These are phyloP conservation scores for Phalaenopsis aphrodite DNA, from an alignment of 106 monocot species.

Conservation along the genomic window DNA sequence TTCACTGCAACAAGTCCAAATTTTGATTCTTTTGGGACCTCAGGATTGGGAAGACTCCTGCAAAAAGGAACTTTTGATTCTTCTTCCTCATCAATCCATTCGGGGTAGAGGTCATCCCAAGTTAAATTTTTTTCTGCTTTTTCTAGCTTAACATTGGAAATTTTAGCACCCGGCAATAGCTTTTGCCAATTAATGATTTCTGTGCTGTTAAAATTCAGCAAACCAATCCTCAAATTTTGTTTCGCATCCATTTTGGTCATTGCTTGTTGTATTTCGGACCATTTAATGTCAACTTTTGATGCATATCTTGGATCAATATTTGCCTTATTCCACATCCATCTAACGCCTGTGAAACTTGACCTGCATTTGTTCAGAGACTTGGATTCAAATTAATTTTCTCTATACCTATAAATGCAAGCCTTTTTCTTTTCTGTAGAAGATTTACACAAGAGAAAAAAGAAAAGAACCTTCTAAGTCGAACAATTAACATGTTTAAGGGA, in stretches of 20 bases:
- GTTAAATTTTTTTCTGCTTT: constrained; percentile 18
- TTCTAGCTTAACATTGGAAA: constrained; percentile 13
- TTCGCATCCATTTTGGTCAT: constrained; percentile 3
- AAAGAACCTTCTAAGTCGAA: too few relatives aligned
- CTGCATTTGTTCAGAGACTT: constrained; percentile 11
- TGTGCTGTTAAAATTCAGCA: constrained; percentile 32
- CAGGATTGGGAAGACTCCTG: constrained; percentile 23
- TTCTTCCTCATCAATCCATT: constrained; percentile 35
- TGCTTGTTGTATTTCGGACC: not conserved
- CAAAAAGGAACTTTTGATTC: constrained; percentile 2
- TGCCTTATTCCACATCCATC: constrained; percentile 23
- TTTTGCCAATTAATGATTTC: constrained; percentile 36
- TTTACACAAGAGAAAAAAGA: too few relatives aligned
- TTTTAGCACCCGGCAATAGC: constrained; percentile 16
- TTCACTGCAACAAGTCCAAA: constrained; percentile 66
- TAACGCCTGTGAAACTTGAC: constrained; percentile 14
- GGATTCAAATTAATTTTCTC: not conserved
- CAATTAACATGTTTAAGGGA: not conserved
- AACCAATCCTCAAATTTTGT: constrained; percentile 14
- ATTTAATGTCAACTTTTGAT: constrained; percentile 16
- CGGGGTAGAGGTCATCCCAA: constrained; percentile 43
- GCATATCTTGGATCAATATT: constrained; percentile 18
- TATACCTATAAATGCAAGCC: too few relatives aligned
- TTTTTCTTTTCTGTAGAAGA: not conserved
- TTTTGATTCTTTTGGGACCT: constrained; percentile 10